Conservation (phyloP, 305 asterid genomes). For the Solanum hybrid region DNA sequence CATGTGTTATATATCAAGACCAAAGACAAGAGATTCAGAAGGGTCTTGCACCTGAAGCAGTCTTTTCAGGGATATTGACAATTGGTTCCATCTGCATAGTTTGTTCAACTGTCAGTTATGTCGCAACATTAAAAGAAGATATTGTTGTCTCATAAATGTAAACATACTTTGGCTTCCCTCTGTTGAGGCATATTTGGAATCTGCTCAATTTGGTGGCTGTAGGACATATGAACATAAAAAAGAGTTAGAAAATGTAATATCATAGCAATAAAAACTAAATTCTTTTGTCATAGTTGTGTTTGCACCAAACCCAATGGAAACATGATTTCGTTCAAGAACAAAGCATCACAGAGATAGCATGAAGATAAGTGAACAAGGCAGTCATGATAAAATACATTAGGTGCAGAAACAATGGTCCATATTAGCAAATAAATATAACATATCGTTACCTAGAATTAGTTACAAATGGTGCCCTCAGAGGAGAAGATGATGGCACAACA, state of each 20-base stretch:
- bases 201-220: neutral
- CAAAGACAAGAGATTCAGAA: neutral
- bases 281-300: neutral
- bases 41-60: neutral
- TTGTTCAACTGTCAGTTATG: neutral
- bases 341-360: neutral
- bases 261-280: neutral
- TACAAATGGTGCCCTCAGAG: neutral
- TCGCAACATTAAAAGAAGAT: neutral
- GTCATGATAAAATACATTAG: neutral
- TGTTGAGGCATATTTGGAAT: neutral
- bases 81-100: slow-evolving; percentile 6
- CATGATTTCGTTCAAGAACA: neutral
- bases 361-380: neutral
- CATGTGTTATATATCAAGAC: neutral
- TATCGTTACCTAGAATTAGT: neutral
- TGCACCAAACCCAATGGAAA: neutral
- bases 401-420: neutral
- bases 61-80: neutral
- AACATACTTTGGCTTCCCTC: neutral
- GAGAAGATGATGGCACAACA: neutral
- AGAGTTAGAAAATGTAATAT: neutral
- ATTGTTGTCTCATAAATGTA: neutral
- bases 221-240: neutral
- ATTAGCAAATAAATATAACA: neutral